Conservation (phyloP, 345 rosid species). For the Microthlaspi erraticum region DNA sequence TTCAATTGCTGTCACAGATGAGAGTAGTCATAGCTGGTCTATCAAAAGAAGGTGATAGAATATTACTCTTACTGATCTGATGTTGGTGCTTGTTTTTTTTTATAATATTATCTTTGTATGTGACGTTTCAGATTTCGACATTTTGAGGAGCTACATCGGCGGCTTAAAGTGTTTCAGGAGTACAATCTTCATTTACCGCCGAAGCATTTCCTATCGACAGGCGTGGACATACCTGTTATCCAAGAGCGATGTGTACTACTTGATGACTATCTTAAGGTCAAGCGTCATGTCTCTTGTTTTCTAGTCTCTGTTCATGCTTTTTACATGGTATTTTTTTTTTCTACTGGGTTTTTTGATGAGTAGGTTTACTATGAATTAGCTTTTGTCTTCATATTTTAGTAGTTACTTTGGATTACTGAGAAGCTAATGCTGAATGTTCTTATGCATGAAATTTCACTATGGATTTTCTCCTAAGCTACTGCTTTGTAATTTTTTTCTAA, state of each 20-base stretch:
- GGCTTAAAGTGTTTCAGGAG: constrained; percentile 86
- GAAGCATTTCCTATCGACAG: constrained; percentile 94
- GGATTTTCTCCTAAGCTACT: constrained; percentile 8
- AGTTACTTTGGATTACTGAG: constrained; percentile 25
- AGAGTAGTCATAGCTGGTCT: constrained; percentile 86
- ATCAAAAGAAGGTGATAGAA: constrained; percentile 90
- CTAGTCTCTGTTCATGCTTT: constrained; percentile 28
- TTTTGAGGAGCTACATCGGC: constrained; percentile 98
- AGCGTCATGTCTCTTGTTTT: constrained; percentile 32
- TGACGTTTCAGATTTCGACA: constrained; percentile 76
- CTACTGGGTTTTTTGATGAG: constrained; percentile 11
- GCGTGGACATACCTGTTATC: constrained; percentile 80
- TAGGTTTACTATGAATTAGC: constrained; percentile 21
- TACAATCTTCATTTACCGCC: constrained; percentile 96
- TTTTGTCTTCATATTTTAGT: constrained; percentile 27
- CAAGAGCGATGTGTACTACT: constrained; percentile 91
- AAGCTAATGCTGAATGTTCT: constrained; percentile 14
- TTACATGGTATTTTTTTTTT: background rate
- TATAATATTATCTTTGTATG: background rate
- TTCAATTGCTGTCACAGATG: constrained; percentile 89
- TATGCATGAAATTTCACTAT: constrained; percentile 7
- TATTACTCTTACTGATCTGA: constrained; percentile 37
- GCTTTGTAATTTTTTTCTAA: constrained; percentile 12
- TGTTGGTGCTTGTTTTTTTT: constrained; percentile 8
- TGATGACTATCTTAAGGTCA: constrained; percentile 86